Evolutionary conservation across 495 filamentous ascomycete species (phyloP), one percentile per base, ranked within the genome.

Genomic region (Xylaria palmicola): DNA sequence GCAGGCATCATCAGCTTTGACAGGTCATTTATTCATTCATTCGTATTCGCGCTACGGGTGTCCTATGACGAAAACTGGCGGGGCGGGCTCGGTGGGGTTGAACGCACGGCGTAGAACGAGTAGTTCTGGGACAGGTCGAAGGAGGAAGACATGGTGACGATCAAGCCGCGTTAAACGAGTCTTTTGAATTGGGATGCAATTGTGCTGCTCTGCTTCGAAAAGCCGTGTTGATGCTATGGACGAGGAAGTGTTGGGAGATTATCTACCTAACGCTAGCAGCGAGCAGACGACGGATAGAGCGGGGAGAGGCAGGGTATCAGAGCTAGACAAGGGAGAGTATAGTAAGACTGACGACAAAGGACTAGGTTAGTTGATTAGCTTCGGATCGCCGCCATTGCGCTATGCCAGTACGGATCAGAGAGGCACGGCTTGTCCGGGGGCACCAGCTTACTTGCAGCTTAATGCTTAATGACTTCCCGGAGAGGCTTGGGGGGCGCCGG

Each of bases 51-150:
- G n/a, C n/a, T n/a, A n/a, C n/a, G n/a, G n/a, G n/a, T n/a, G n/a
- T n/a, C n/a, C n/a, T n/a, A n/a, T n/a, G n/a, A n/a, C n/a, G n/a
- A n/a, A n/a, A n/a, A n/a, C n/a, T n/a, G 32, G 6, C 3, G 12
- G n/a, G 37, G 9, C 19, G 15, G 34, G 24, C 10, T 15, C 19
- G 8, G 9, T 27, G 24, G 22, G 12, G 32, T 13, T 6, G 2
- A 56, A 52, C 71, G 32, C 65, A 80, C 73, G 10, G 76, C 62
- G 63, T 81, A 79, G 62, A 75, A 69, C 40, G 77, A 79, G 62
- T 70, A 68, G 64, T 81, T 75, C 62, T 64, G 62, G 49, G 60
- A 64, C 39, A 72, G 61, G 56, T 77, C 71, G 49, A 77, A 44
- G 52, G 74, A 54, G 44, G 65, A 57, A 30, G 65, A 66, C 77